Evolutionary conservation across 495 filamentous ascomycete species (phyloP), one percentile per base, ranked within the genome.

Genomic region (Parmelia sp.): DNA sequence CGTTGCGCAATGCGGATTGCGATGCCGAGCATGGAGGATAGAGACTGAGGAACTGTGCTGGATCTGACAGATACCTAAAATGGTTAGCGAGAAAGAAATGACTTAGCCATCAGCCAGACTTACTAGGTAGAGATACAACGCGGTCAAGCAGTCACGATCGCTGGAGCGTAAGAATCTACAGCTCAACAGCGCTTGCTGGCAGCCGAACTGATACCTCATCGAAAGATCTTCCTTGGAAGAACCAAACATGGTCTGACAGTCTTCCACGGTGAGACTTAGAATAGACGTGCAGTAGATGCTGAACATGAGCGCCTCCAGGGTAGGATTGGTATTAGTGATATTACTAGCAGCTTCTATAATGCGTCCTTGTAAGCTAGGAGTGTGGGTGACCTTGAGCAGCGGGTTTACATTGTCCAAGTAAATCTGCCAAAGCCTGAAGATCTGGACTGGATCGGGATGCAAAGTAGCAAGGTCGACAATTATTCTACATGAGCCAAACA

Each of bases 101-200:
- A 33, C 31, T 14, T 1, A 42, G 27, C 58, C 11, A 63, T 12
- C 25, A 11, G 45, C 57, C n/a, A 62, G 62, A 71, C 79, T 70
- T 71, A 87, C 84, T 49, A 86, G 70, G 66, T 84, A 85, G 9
- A 88, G 75, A 69, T 73, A 83, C n/a, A 86, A 78, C 31, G 85
- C 84, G 0, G 82, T 84, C 69, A 88, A 73, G 68, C 77, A 82
- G 21, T 85, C 80, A 15, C 76, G 78, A 72, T 86, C 78, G n/a
- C 59, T 66, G 1, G 76, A 72, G 29, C 77, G 75, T 56, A 84
- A 65, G 66, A 79, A 76, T 0, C 68, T 68, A 65, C 73, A 78
- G 27, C 80, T 82, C 25, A 76, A 44, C 40, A 87, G 71, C 14
- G 82, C 81, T 72, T 85, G 80, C 65, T 82, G 80, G 70, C 82